Evolutionary conservation across 768 basidiomycete species (phyloP).

Genomic region (Gyrodon lividus): DNA sequence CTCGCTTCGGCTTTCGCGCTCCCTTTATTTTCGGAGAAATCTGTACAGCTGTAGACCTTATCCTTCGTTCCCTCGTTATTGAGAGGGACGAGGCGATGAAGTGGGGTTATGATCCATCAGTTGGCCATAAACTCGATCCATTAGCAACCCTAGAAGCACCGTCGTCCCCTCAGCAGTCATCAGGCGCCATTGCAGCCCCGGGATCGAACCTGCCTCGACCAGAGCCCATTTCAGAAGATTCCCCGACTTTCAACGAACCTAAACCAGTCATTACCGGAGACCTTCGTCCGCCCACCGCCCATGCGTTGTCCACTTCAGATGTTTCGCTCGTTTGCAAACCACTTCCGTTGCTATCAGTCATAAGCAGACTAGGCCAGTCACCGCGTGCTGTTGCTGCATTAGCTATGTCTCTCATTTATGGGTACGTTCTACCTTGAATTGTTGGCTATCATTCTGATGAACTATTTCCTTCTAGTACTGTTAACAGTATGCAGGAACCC

Average conservation of each 20-base stretch:
- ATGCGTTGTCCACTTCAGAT: conserved; percentile 5
- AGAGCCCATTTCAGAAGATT: background rate
- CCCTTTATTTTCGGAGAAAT: conserved; percentile 57
- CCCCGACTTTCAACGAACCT: background rate
- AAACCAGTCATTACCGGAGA: background rate
- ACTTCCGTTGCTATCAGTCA: conserved; percentile 42
- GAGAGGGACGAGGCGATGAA: conserved; percentile 50
- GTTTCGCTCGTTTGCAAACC: conserved; percentile 18
- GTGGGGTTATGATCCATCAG: conserved; percentile 47
- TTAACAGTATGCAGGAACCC: conserved; percentile 53
- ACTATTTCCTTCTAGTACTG: conserved; percentile 35
- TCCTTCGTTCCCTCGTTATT: conserved; percentile 54
- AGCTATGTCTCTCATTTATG: conserved; percentile 49
- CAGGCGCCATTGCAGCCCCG: background rate
- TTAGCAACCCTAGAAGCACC: conserved; percentile 7
- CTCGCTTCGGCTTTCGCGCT: conserved; percentile 55
- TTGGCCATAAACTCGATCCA: conserved; percentile 9
- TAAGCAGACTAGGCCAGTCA: conserved; percentile 42
- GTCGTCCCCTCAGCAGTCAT: background rate
- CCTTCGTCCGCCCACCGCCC: background rate
- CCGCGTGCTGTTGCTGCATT: conserved; percentile 49
- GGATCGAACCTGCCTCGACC: background rate
- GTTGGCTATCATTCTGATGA: background rate
- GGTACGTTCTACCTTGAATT: conserved; percentile 37
- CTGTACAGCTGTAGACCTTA: conserved; percentile 47